phyloP scores from a whole-genome alignment of 805 yeast species.

The Candida nonsorbophila region DNA sequence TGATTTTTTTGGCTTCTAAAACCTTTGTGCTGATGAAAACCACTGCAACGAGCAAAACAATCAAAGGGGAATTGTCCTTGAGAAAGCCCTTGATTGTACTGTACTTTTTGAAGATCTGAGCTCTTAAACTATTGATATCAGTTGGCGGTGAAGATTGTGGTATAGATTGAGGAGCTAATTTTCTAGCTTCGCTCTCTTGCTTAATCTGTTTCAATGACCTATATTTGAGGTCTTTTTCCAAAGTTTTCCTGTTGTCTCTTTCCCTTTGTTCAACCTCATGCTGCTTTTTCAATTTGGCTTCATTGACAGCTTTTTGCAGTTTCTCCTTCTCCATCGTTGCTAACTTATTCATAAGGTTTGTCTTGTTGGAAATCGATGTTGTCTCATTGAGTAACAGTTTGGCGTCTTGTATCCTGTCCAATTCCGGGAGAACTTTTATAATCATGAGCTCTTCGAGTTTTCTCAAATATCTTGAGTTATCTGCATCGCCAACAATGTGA shows the following conservation, averaged over 20 bases:
- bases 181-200: constrained; percentile 2
- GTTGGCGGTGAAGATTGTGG: constrained; percentile 1
- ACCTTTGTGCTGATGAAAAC: constrained; percentile 16
- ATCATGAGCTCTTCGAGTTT: constrained; percentile 27
- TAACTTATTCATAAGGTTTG: constrained; percentile 5
- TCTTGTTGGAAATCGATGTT: constrained; percentile 9
- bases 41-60: constrained; percentile 17
- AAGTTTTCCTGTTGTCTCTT: constrained; percentile 10
- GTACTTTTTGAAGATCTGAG: constrained; percentile 12
- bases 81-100: constrained; percentile 17
- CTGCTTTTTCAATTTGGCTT: constrained; percentile 13
- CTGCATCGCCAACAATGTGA: constrained; percentile 2
- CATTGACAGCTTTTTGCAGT: constrained; percentile 9
- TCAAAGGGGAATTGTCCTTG: constrained; percentile 21
- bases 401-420: constrained; percentile 23
- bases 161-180: constrained; percentile 3
- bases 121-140: constrained; percentile 9
- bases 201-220: constrained; percentile 21
- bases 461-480: constrained; percentile 5
- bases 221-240: constrained; percentile 20
- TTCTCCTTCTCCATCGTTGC: constrained; percentile 7
- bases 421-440: constrained; percentile 29
- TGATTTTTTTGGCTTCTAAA: constrained; percentile 18
- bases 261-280: constrained; percentile 18
- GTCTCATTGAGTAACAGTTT: constrained; percentile 19